Conservation (phyloP, 495 filamentous ascomycete genomes). For the Hyaloscypha variabilis region DNA sequence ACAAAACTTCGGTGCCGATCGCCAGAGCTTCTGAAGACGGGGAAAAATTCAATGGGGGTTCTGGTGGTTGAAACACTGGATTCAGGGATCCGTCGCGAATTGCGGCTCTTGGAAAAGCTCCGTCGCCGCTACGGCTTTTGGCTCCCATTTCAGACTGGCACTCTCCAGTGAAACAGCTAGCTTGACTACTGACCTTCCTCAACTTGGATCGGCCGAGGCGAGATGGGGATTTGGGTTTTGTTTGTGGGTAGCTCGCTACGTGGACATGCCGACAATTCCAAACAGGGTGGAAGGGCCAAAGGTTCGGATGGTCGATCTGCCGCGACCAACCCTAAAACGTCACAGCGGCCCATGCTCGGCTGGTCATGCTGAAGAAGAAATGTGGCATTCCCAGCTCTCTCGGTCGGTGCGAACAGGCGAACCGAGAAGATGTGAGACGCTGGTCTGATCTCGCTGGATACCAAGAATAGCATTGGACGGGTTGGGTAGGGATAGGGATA, state of each 20-base stretch:
- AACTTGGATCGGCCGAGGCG: neutral
- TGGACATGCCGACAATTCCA: neutral
- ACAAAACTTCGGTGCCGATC: neutral
- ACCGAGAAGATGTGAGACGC: conserved; percentile 12
- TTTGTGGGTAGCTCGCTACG: neutral
- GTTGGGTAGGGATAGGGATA: neutral
- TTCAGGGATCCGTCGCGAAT: neutral
- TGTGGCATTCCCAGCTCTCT: neutral
- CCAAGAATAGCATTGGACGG: conserved; percentile 15
- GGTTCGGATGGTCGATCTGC: neutral
- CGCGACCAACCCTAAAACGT: neutral
- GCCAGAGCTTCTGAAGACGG: neutral
- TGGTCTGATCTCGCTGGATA: conserved; percentile 14
- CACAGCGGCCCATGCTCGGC: neutral
- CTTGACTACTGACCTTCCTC: neutral
- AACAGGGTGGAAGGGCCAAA: neutral
- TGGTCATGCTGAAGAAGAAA: neutral
- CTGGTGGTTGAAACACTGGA: neutral
- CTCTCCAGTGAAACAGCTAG: neutral
- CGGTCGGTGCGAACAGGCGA: neutral
- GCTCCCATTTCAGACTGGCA: neutral
- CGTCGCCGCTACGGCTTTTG: neutral
- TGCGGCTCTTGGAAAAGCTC: neutral
- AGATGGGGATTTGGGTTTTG: neutral
- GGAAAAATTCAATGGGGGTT: neutral